These are phyloP conservation scores for Hibiscus trionum DNA, from an alignment of 345 rosid species.

Conservation along the genomic window DNA sequence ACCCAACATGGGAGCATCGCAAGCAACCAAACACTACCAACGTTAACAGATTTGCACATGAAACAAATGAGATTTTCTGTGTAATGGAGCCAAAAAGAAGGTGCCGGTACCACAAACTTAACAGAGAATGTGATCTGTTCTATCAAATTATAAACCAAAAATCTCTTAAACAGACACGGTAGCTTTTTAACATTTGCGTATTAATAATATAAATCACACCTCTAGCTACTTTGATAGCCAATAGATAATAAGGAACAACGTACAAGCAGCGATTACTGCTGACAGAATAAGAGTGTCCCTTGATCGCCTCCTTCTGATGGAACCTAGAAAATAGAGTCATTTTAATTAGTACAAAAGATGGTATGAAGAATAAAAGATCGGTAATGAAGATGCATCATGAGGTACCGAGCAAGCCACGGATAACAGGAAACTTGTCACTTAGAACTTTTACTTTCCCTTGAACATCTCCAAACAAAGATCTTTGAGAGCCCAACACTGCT, in stretches of 20 bases:
- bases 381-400: constrained; percentile 2
- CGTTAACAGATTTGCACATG: not conserved
- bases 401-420: constrained; percentile 86
- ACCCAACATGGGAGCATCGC: not conserved
- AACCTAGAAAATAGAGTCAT: constrained; percentile 41
- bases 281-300: constrained; percentile 88
- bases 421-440: constrained; percentile 78
- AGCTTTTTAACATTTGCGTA: constrained; percentile 10
- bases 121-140: constrained; percentile 15
- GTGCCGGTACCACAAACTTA: constrained; percentile 1
- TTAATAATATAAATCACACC: constrained; percentile 7
- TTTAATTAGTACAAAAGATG: not conserved
- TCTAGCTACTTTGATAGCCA: constrained; percentile 77
- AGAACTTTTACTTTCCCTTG: constrained; percentile 88
- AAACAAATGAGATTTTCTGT: not conserved
- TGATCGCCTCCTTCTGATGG: constrained; percentile 72
- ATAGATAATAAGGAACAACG: constrained; percentile 83
- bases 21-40: not conserved
- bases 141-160: constrained; percentile 33
- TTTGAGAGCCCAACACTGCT: constrained; percentile 81
- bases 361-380: not conserved
- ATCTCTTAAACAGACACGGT: constrained; percentile 18
- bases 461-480: constrained; percentile 82
- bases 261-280: constrained; percentile 89
- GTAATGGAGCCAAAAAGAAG: constrained; percentile 12